Conservation (phyloP, 1,139 yeast species). For the Candida gigantensis region DNA sequence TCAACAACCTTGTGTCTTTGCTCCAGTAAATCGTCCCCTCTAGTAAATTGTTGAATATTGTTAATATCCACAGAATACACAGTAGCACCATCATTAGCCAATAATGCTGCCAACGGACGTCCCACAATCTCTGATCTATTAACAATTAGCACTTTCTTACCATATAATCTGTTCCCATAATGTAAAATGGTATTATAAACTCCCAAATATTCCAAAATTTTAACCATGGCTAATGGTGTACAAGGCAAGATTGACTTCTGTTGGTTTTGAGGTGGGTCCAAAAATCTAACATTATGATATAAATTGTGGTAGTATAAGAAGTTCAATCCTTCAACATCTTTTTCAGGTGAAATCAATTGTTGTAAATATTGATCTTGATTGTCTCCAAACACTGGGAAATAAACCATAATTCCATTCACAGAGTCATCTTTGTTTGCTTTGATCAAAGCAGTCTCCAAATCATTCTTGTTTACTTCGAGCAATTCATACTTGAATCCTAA, state of each 20-base stretch:
- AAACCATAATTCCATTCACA: constrained; percentile 95
- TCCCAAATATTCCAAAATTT: constrained; percentile 85
- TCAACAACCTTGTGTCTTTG: constrained; percentile 84
- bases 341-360: constrained; percentile 81
- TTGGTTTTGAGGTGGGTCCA: constrained; percentile 65
- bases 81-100: constrained; percentile 97
- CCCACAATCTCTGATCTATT: constrained; percentile 97
- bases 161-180: constrained; percentile 89
- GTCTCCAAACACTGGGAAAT: constrained; percentile 95
- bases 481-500: constrained; percentile 85
- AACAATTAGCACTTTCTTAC: constrained; percentile 85
- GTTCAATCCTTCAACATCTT: constrained; percentile 95
- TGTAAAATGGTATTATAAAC: constrained; percentile 80
- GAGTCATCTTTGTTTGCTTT: constrained; percentile 75
- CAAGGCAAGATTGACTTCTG: constrained; percentile 92
- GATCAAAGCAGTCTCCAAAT: constrained; percentile 78
- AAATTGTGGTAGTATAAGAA: constrained; percentile 89
- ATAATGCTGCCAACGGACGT: constrained; percentile 89
- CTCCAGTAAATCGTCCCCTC: constrained; percentile 88
- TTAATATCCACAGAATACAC: constrained; percentile 90
- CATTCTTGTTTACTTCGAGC: constrained; percentile 72
- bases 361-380: constrained; percentile 94
- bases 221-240: constrained; percentile 92
- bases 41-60: constrained; percentile 85
- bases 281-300: constrained; percentile 85